Evolutionary conservation across 345 rosid species (phyloP).

Genomic region (Erucastrum elatum): DNA sequence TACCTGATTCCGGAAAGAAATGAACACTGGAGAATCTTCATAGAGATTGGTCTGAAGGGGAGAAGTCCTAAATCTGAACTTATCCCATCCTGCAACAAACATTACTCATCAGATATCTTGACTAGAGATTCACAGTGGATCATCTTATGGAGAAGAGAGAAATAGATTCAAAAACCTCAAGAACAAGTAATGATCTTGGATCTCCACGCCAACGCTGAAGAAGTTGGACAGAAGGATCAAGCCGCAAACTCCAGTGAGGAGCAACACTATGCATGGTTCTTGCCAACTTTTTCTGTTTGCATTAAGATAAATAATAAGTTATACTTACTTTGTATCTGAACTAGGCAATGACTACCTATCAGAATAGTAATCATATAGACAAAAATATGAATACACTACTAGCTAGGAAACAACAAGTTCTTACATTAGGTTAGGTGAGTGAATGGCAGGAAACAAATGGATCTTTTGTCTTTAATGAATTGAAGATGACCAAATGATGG

Average conservation of each 20-base stretch:
- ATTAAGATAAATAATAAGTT: constrained; percentile 17
- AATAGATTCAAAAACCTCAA: constrained; percentile 59
- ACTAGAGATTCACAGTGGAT: constrained; percentile 6
- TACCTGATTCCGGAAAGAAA: constrained; percentile 79
- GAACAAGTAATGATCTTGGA: constrained; percentile 67
- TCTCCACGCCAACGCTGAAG: constrained; percentile 73
- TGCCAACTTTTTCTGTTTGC: constrained; percentile 66
- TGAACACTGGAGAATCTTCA: constrained; percentile 85
- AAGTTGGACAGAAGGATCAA: constrained; percentile 79
- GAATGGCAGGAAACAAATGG: constrained; percentile 65
- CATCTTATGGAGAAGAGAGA: constrained; percentile 1
- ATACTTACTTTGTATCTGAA: background rate
- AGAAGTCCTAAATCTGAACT: constrained; percentile 63
- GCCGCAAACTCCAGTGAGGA: constrained; percentile 79
- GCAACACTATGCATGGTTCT: constrained; percentile 75
- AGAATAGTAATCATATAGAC: background rate
- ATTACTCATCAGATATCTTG: constrained; percentile 19
- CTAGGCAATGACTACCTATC: background rate
- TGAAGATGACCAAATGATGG: constrained; percentile 65
- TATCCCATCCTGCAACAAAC: constrained; percentile 55
- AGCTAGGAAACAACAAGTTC: constrained; percentile 24
- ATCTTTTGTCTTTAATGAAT: constrained; percentile 61
- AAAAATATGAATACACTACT: background rate
- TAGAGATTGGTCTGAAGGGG: constrained; percentile 68
- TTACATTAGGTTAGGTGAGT: constrained; percentile 75